A percentile compares a stretch with the other conserved stretches of the same genome.
Conservation (phyloP, 140 eudicot genomes). For the Flaveria floridana region DNA sequence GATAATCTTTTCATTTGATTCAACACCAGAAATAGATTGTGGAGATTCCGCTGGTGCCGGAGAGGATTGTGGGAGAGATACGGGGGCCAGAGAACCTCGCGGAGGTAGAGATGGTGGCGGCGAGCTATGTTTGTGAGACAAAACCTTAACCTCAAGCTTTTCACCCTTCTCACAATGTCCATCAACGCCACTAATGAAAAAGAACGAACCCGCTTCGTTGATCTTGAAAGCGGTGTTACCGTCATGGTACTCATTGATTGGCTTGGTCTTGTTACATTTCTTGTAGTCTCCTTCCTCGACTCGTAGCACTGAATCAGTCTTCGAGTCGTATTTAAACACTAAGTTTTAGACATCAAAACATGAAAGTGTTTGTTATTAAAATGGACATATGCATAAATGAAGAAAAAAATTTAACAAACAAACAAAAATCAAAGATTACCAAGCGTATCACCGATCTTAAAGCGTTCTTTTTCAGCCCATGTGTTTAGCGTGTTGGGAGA, state of each 20-base stretch:
- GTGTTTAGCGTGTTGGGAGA: conserved; percentile 30
- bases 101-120: conserved; percentile 31
- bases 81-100: background rate
- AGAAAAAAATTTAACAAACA: too few species aligned
- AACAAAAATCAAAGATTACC: background rate
- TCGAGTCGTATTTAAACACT: conserved; percentile 53
- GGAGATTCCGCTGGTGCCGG: background rate
- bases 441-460: conserved; percentile 40
- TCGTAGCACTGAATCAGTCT: conserved; percentile 51
- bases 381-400: background rate
- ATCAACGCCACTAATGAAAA: conserved; percentile 64
- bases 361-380: background rate
- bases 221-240: conserved; percentile 48
- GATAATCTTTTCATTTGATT: background rate
- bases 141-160: conserved; percentile 48
- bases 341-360: background rate
- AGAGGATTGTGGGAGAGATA: background rate
- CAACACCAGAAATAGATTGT: background rate
- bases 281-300: conserved; percentile 51
- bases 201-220: conserved; percentile 45
- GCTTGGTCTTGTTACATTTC: conserved; percentile 45
- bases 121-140: conserved; percentile 30
- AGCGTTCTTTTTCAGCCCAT: conserved; percentile 54
- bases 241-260: conserved; percentile 42
- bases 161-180: conserved; percentile 66